A percentile compares a stretch with the other conserved stretches of the same genome.
Evolutionary conservation across 257 asterid genomes (phyloP).

Genomic region (Nicotiana knightiana): DNA sequence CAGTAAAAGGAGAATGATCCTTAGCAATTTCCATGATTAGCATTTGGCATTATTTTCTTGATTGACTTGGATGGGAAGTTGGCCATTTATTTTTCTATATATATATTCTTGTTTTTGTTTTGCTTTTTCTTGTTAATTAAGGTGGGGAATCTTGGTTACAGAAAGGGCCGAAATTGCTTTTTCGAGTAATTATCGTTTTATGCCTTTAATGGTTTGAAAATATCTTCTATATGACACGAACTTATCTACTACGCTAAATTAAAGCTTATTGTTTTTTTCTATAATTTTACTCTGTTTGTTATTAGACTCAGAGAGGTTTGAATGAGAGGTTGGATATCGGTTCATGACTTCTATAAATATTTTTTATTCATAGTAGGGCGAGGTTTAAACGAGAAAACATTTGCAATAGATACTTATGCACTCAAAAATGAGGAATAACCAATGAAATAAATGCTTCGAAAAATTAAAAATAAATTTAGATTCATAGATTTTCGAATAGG

Average conservation of each 20-base stretch:
- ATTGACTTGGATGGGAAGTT: constrained; percentile 3
- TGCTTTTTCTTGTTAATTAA: not conserved
- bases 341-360: no score
- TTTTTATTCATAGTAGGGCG: no score
- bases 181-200: not conserved
- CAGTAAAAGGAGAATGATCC: not conserved
- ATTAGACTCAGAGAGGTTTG: no score
- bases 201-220: not conserved
- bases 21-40: not conserved
- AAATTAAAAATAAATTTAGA: no score
- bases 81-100: not conserved
- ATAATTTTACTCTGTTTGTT: no score
- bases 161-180: not conserved
- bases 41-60: constrained; percentile 6
- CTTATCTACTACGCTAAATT: not conserved
- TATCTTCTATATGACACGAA: not conserved
- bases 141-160: constrained; percentile 6
- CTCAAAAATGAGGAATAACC: no score
- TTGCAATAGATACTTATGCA: no score
- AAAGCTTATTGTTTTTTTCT: not conserved
- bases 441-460: no score
- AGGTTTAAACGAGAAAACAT: no score
- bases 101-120: not conserved
- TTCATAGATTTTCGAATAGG: no score
- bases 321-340: no score